Percentiles rank a stretch among this genome's conserved stretches.
Conservation (phyloP, 805 yeast species). For the Zygoascus flipseniorum region DNA sequence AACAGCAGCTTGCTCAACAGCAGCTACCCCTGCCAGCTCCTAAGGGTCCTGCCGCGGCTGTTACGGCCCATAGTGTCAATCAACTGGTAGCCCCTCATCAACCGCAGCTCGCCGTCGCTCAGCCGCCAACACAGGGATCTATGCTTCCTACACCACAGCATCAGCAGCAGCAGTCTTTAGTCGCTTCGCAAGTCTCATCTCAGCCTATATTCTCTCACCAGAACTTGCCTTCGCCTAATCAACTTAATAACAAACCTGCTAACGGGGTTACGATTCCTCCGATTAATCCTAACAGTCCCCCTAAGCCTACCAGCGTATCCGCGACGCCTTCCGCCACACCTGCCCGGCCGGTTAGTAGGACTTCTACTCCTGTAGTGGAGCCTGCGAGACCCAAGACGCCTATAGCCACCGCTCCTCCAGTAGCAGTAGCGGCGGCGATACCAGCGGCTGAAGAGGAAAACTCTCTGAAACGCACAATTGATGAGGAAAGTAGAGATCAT, state of each 20-base stretch:
- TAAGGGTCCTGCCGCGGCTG: neutral
- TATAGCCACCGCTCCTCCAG: neutral
- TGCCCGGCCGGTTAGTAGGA: neutral
- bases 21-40: slow-evolving; percentile 1
- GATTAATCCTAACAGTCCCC: slow-evolving; percentile 2
- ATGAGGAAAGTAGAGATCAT: neutral
- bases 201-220: neutral
- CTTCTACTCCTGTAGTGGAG: neutral
- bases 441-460: neutral
- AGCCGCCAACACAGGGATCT: neutral
- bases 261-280: slow-evolving; percentile 3
- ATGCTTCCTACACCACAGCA: neutral
- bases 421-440: neutral
- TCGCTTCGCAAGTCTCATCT: neutral
- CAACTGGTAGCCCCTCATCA: neutral
- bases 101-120: neutral
- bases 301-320: neutral
- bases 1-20: slow-evolving; percentile 5
- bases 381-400: neutral
- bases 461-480: neutral
- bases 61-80: neutral
- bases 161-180: slow-evolving; percentile 1
- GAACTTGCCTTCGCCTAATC: slow-evolving; percentile 4
- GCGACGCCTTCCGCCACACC: neutral
- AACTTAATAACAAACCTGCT: slow-evolving; percentile 1